A percentile compares a stretch with the other conserved stretches of the same genome.
Evolutionary conservation across 495 filamentous ascomycete genomes (phyloP).

Genomic region (Penicillium robsamsonii): DNA sequence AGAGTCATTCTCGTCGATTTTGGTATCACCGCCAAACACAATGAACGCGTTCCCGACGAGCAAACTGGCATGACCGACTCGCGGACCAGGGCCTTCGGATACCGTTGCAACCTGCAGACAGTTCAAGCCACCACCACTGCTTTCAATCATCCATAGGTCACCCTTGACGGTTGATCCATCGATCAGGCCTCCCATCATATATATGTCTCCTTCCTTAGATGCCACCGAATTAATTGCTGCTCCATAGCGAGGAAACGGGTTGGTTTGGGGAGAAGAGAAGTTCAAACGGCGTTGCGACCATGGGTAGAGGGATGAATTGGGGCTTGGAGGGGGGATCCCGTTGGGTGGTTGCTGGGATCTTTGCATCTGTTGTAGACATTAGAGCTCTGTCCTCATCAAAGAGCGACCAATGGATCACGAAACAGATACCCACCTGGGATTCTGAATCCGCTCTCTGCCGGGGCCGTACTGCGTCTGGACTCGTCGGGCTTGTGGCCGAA

Average conservation of each 20-base stretch:
- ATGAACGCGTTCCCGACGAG: constrained; percentile 99
- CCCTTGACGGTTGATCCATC: constrained; percentile 93
- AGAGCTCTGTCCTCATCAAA: neutral
- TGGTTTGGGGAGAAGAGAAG: constrained; percentile 76
- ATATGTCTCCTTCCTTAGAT: constrained; percentile 96
- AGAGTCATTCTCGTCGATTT: constrained; percentile 86
- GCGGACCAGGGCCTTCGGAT: constrained; percentile 88
- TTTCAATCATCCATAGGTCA: constrained; percentile 97
- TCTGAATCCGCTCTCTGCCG: constrained; percentile 53
- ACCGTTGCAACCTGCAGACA: constrained; percentile 91
- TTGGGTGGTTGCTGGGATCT: constrained; percentile 35
- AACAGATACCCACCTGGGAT: constrained; percentile 42
- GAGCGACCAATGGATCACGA: neutral
- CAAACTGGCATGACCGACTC: constrained; percentile 92
- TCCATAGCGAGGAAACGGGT: constrained; percentile 95
- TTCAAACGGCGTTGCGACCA: constrained; percentile 91
- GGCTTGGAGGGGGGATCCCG: constrained; percentile 42
- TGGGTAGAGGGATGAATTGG: constrained; percentile 73
- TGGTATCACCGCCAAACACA: constrained; percentile 97
- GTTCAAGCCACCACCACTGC: constrained; percentile 73
- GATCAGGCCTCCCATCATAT: constrained; percentile 95
- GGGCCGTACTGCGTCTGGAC: constrained; percentile 51
- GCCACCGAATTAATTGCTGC: constrained; percentile 90
- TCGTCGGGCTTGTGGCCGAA: constrained; percentile 49
- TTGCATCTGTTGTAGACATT: constrained; percentile 24